Evolutionary conservation across 2,329 filamentous ascomycete species (phyloP).

Genomic region (Claviceps sp.): DNA sequence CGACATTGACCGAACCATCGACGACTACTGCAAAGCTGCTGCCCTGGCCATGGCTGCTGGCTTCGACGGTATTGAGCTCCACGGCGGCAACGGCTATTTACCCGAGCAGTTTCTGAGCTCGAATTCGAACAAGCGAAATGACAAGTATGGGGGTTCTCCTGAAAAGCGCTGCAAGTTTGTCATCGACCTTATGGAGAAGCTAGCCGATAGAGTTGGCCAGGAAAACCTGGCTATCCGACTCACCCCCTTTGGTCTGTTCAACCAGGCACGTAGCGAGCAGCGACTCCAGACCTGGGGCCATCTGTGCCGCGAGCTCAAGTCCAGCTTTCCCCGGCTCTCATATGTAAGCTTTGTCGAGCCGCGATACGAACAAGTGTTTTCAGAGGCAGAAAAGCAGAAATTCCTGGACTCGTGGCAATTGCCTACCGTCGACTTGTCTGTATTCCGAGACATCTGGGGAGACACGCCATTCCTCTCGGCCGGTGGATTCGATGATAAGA

Average conservation of each 20-base stretch:
- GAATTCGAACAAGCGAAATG: slow-evolving; percentile 22
- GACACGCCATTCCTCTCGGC: slow-evolving; percentile 41
- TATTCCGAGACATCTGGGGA: slow-evolving; percentile 37
- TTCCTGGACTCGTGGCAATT: slow-evolving; percentile 36
- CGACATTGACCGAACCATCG: slow-evolving; percentile 24
- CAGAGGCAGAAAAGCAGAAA: slow-evolving; percentile 31
- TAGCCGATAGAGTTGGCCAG: slow-evolving; percentile 30
- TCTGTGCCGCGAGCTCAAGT: slow-evolving; percentile 35
- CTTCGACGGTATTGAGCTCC: slow-evolving; percentile 31
- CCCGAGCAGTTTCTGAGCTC: slow-evolving; percentile 26
- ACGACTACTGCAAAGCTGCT: slow-evolving; percentile 17
- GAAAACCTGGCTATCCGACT: slow-evolving; percentile 32
- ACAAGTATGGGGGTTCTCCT: slow-evolving; percentile 21
- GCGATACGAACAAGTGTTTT: slow-evolving; percentile 39
- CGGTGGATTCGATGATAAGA: slow-evolving; percentile 39
- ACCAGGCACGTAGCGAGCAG: slow-evolving; percentile 35
- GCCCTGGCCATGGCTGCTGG: slow-evolving; percentile 38
- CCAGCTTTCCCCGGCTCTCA: slow-evolving; percentile 26
- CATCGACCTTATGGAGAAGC: slow-evolving; percentile 36
- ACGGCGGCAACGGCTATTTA: slow-evolving; percentile 26
- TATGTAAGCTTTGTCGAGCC: slow-evolving; percentile 45
- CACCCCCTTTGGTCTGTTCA: slow-evolving; percentile 36
- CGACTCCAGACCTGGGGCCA: slow-evolving; percentile 39
- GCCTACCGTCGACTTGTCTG: slow-evolving; percentile 27
- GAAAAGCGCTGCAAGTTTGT: slow-evolving; percentile 34